Evolutionary conservation across 306 rosid genomes (phyloP).

Genomic region (Hippophae rhamnoides): DNA sequence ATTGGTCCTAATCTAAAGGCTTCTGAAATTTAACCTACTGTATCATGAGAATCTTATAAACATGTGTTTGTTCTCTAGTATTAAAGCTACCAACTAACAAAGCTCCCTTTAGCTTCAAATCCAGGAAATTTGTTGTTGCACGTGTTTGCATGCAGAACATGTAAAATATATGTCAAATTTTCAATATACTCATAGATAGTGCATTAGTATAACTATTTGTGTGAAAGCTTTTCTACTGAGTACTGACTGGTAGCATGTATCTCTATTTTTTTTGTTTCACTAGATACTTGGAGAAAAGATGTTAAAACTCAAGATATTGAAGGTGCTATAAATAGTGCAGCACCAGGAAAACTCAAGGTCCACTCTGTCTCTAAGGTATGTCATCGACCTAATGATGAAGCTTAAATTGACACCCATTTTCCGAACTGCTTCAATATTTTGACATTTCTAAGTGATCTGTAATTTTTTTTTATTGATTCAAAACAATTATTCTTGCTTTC

Average conservation of each 20-base stretch:
- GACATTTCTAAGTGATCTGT: slow-evolving; percentile 3
- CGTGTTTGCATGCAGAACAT: too few relatives aligned
- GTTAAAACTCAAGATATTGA: slow-evolving; percentile 54
- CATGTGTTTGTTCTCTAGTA: too few relatives aligned
- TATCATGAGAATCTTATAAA: too few relatives aligned
- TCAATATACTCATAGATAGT: too few relatives aligned
- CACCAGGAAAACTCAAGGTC: slow-evolving; percentile 64
- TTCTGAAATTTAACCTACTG: too few relatives aligned
- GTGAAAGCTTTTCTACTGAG: too few relatives aligned
- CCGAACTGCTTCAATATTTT: slow-evolving; percentile 15
- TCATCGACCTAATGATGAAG: slow-evolving; percentile 13
- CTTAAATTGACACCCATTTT: slow-evolving; percentile 12
- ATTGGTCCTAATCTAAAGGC: too few relatives aligned
- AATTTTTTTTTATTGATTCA: neutral
- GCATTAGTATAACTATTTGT: too few relatives aligned
- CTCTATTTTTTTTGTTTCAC: slow-evolving; percentile 9
- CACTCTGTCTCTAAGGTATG: slow-evolving; percentile 63
- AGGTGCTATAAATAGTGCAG: slow-evolving; percentile 59
- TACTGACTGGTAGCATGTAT: slow-evolving; percentile 6
- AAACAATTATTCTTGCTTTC: neutral
- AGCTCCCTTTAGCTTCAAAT: too few relatives aligned
- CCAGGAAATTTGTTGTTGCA: too few relatives aligned
- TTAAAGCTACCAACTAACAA: too few relatives aligned
- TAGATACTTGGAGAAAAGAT: slow-evolving; percentile 90
- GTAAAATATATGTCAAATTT: too few relatives aligned